These are phyloP conservation scores for Candida xiaguanensis DNA, from an alignment of 805 yeast species.

Conservation along the genomic window DNA sequence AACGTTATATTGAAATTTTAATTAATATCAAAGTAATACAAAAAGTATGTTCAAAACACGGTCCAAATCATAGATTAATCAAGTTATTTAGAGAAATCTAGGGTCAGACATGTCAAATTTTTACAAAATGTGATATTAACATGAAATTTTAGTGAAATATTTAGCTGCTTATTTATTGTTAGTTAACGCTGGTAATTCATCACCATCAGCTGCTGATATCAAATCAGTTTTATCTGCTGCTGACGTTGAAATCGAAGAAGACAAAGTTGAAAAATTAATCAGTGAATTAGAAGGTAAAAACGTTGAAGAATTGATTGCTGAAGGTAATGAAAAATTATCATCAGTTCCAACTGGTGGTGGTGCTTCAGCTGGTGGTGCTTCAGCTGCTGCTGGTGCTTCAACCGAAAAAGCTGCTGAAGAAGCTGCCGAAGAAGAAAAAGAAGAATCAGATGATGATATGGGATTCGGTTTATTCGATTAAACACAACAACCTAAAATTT, in stretches of 20 bases:
- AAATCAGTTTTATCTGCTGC: slow-evolving; percentile 86
- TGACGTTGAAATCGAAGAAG: slow-evolving; percentile 92
- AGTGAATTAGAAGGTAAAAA: slow-evolving; percentile 91
- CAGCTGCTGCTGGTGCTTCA: slow-evolving; percentile 55
- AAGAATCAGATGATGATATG: slow-evolving; percentile 73
- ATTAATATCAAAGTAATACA: not conserved
- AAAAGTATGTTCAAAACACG: slow-evolving; percentile 2
- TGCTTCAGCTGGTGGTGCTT: slow-evolving; percentile 66
- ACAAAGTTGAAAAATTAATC: slow-evolving; percentile 76
- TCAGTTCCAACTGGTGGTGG: slow-evolving; percentile 96
- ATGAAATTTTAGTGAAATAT: slow-evolving; percentile 64
- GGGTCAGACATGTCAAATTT: not conserved
- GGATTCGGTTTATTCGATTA: slow-evolving; percentile 99
- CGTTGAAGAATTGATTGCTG: slow-evolving; percentile 85
- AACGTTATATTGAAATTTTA: not conserved
- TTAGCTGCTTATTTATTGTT: slow-evolving; percentile 99
- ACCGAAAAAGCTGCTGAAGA: slow-evolving; percentile 58
- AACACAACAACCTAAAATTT: slow-evolving; percentile 16
- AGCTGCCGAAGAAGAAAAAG: slow-evolving; percentile 63
- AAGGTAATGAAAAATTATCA: slow-evolving; percentile 94
- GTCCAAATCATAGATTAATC: not conserved
- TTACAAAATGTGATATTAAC: slow-evolving; percentile 9
- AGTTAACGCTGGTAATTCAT: slow-evolving; percentile 92
- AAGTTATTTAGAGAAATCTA: not conserved
- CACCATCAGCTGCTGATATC: slow-evolving; percentile 94